Conservation (phyloP, 1,284 basidiomycete genomes). For the Malassezia yamatoensis region DNA sequence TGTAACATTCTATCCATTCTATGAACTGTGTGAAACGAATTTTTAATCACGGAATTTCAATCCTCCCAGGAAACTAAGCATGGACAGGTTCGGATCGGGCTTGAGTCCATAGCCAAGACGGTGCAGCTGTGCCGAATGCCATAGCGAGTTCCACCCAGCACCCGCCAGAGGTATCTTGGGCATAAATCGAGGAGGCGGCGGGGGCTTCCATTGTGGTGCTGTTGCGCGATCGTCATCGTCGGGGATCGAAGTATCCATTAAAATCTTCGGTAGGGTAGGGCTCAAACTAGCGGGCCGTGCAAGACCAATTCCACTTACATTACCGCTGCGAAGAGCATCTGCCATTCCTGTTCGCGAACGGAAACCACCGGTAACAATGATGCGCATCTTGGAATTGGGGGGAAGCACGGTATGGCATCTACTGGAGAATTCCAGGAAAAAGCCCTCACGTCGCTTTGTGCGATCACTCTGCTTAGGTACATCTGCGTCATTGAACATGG, state of each 20-base stretch:
- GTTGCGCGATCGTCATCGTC: slow-evolving; percentile 9
- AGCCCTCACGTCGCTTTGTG: slow-evolving; percentile 51
- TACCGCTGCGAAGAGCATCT: slow-evolving; percentile 48
- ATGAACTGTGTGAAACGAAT: background rate
- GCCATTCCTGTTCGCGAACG: slow-evolving; percentile 57
- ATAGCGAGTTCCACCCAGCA: slow-evolving; percentile 12
- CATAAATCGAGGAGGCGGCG: background rate
- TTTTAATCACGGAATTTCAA: background rate
- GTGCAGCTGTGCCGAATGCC: slow-evolving; percentile 15
- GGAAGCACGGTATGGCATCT: slow-evolving; percentile 41
- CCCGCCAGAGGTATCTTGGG: slow-evolving; percentile 7
- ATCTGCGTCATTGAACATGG: slow-evolving; percentile 48
- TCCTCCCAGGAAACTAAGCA: slow-evolving; percentile 1
- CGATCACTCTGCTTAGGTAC: slow-evolving; percentile 18
- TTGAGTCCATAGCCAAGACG: slow-evolving; percentile 13
- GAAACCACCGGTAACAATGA: slow-evolving; percentile 72
- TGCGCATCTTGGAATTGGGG: slow-evolving; percentile 49
- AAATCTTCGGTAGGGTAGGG: slow-evolving; percentile 7
- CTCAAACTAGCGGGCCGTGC: slow-evolving; percentile 9
- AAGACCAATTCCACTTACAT: slow-evolving; percentile 10
- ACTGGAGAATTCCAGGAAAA: slow-evolving; percentile 50
- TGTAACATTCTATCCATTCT: no score
- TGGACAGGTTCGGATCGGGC: slow-evolving; percentile 14
- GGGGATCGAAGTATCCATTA: slow-evolving; percentile 5
- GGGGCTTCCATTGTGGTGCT: background rate